Percentiles rank a stretch among this genome's conserved stretches.
Conservation (phyloP, 2,329 filamentous ascomycete genomes). For the Aphanoascus verrucosus region DNA sequence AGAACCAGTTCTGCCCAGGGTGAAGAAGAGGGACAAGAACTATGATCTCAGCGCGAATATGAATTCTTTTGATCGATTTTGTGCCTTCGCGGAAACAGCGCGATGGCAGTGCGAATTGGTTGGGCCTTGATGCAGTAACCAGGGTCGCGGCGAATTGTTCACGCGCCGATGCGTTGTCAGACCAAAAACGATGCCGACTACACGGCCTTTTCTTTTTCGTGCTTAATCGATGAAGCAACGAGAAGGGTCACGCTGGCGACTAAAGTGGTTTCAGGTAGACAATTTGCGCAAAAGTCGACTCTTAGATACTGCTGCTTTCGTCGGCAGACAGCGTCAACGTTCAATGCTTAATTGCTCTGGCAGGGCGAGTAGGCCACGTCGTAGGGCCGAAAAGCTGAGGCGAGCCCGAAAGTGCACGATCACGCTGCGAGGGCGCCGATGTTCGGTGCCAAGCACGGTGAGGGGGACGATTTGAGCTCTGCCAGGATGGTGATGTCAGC, state of each 20-base stretch:
- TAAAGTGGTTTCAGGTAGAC: background rate
- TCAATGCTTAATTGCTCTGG: background rate
- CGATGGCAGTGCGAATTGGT: conserved; percentile 13
- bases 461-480: background rate
- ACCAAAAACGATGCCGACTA: conserved; percentile 4
- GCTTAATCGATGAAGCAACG: background rate
- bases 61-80: conserved; percentile 8
- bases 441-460: conserved; percentile 5
- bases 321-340: background rate
- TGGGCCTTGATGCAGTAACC: conserved; percentile 16
- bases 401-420: conserved; percentile 12
- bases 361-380: conserved; percentile 13
- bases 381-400: conserved; percentile 14
- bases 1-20: background rate
- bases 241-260: background rate
- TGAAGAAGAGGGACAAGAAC: background rate
- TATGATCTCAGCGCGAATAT: conserved; percentile 9
- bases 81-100: conserved; percentile 9
- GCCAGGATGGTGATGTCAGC: conserved; percentile 7
- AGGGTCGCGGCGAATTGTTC: conserved; percentile 10
- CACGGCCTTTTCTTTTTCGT: conserved; percentile 10
- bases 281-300: background rate
- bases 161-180: conserved; percentile 17
- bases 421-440: background rate
- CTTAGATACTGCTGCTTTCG: background rate